These are phyloP conservation scores for Fusarium sp. DNA, from an alignment of 2,329 filamentous ascomycete genomes.

Conservation along the genomic window DNA sequence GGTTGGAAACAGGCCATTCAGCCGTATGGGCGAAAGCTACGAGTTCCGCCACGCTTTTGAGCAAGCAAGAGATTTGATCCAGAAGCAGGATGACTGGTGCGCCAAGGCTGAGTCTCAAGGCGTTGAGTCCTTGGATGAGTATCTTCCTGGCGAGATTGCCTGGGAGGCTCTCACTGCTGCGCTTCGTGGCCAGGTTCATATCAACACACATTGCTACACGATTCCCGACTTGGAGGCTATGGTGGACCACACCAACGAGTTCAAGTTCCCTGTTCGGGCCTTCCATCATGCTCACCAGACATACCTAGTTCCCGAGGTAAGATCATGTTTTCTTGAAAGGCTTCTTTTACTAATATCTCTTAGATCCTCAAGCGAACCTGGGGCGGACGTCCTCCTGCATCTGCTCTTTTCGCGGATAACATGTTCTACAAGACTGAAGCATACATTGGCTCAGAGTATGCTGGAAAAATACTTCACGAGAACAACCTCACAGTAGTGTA, in stretches of 20 bases:
- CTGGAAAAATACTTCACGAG: conserved; percentile 73
- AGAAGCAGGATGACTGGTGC: conserved; percentile 75
- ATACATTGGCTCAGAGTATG: conserved; percentile 71
- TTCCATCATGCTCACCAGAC: conserved; percentile 78
- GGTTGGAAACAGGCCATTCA: conserved; percentile 63
- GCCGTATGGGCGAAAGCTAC: conserved; percentile 74
- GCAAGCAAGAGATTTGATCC: conserved; percentile 65
- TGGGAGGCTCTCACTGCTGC: conserved; percentile 72
- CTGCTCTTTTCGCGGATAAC: conserved; percentile 75
- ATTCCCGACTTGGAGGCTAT: conserved; percentile 75
- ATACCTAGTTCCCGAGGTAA: conserved; percentile 70
- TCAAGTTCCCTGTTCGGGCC: conserved; percentile 71
- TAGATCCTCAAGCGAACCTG: conserved; percentile 66
- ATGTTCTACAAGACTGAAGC: conserved; percentile 78
- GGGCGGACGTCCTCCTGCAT: conserved; percentile 63
- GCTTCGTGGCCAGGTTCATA: conserved; percentile 71
- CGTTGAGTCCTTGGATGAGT: conserved; percentile 60
- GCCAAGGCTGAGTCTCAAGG: conserved; percentile 61
- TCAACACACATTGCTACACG: conserved; percentile 79
- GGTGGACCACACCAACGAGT: conserved; percentile 76
- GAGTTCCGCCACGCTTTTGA: conserved; percentile 75
- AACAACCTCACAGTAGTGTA: conserved; percentile 72
- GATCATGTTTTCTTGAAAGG: not conserved
- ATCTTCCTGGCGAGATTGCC: conserved; percentile 69
- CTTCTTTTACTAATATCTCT: not conserved